phyloP scores from a whole-genome alignment of 1,284 basidiomycete species.

The Malassezia dermatis region DNA sequence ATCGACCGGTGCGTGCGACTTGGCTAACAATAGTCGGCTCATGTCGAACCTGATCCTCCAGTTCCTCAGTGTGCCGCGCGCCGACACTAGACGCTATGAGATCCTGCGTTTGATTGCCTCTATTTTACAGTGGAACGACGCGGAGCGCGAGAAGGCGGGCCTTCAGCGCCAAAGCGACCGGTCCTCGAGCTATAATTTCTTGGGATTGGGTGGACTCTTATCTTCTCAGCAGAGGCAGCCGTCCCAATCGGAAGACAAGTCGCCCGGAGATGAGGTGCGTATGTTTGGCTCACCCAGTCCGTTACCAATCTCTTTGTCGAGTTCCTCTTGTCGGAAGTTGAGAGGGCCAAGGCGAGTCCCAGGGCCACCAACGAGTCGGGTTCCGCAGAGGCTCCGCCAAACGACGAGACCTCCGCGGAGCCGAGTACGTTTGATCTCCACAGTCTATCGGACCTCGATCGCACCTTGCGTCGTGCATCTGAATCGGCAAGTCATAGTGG shows the following conservation, averaged over 20 bases:
- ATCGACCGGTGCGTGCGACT: constrained; percentile 57
- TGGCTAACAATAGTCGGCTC: constrained; percentile 53
- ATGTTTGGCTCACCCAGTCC: constrained; percentile 17
- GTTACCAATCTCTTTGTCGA: constrained; percentile 45
- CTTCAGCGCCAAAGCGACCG: constrained; percentile 52
- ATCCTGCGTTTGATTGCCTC: constrained; percentile 81
- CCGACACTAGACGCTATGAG: constrained; percentile 89
- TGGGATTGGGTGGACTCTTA: constrained; percentile 2
- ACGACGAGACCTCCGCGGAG: neutral
- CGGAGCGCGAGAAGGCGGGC: constrained; percentile 80
- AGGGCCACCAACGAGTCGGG: neutral
- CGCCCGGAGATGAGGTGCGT: neutral
- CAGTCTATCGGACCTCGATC: constrained; percentile 2
- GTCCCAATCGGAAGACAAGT: neutral
- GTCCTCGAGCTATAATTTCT: neutral
- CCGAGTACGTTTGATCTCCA: neutral
- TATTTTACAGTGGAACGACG: constrained; percentile 79
- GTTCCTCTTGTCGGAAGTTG: constrained; percentile 41
- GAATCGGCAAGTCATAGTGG: neutral
- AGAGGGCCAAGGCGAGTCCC: constrained; percentile 16
- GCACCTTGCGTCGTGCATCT: neutral
- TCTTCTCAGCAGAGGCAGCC: neutral
- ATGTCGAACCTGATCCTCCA: constrained; percentile 90
- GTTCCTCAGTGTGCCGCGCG: constrained; percentile 79
- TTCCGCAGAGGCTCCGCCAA: neutral